phyloP scores from a whole-genome alignment of 805 yeast species.

The Candida qinlingensis region DNA sequence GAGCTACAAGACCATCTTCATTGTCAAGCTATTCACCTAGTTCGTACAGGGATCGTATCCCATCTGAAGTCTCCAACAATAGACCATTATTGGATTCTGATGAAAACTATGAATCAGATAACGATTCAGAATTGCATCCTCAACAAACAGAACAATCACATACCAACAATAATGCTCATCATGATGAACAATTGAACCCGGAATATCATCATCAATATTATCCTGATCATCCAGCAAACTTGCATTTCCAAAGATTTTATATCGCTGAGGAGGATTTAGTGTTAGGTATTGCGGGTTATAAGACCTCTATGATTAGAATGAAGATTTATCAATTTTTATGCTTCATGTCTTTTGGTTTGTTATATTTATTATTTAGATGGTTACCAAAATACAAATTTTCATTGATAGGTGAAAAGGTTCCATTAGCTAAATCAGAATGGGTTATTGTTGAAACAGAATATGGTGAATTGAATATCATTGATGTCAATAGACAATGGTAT shows the following conservation, averaged over 20 bases:
- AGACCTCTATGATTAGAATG: slow-evolving; percentile 42
- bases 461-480: slow-evolving; percentile 70
- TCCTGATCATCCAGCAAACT: slow-evolving; percentile 36
- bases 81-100: slow-evolving; percentile 24
- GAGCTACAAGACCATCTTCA: slow-evolving; percentile 18
- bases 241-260: slow-evolving; percentile 73
- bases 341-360: slow-evolving; percentile 59
- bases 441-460: slow-evolving; percentile 89
- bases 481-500: slow-evolving; percentile 55
- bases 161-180: slow-evolving; percentile 13
- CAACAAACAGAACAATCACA: slow-evolving; percentile 17
- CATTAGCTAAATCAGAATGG: slow-evolving; percentile 86
- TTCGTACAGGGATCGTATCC: slow-evolving; percentile 33
- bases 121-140: slow-evolving; percentile 26
- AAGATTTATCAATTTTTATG: slow-evolving; percentile 50
- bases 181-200: slow-evolving; percentile 22
- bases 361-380: slow-evolving; percentile 78
- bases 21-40: slow-evolving; percentile 33
- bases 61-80: slow-evolving; percentile 29
- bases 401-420: slow-evolving; percentile 57
- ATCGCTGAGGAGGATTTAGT: slow-evolving; percentile 94
- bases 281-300: slow-evolving; percentile 89
- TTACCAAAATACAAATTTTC: slow-evolving; percentile 68
- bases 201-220: slow-evolving; percentile 40
- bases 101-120: slow-evolving; percentile 29